Evolutionary conservation across 2,329 filamentous ascomycete species (phyloP), one percentile per base, ranked within the genome.

Genomic region (Arthrobotrys iridis): DNA sequence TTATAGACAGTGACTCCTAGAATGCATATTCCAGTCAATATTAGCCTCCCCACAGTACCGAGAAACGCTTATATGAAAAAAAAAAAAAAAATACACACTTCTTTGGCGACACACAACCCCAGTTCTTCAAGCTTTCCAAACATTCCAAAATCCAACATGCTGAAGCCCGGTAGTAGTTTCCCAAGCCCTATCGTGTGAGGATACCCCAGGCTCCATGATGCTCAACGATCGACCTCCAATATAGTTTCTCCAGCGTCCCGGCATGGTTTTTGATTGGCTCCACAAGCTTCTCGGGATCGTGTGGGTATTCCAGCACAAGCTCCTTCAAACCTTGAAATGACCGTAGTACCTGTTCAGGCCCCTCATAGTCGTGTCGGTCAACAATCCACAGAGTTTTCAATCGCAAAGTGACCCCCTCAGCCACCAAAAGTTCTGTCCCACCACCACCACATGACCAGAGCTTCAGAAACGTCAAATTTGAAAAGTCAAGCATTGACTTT

Each of bases 291-390:
- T 10, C 11, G 6, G 57, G 35, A 20, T 60, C 22, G 15, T 60
- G 57, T 4, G 37, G 57, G 22, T 22, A 60, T 13, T 60, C 57
- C 5, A 60, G 18, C 15, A 60, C 37, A 20, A 60, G 57, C 11
- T 60, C 35, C 33, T 26, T 24, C 18, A 60, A 18, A 8, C 57
- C 57, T 40, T 5, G 7, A 24, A 60, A 60, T 13, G 57, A 60
- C 3, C 43, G 37, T 24, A 60, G 30, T n/a, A 60, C 3, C 35
- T 26, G 20, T 5, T 45, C 30, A 24, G 45, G 35, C 28, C 18
- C 20, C 2, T 35, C 5, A 2, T 15, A 11, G 2, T 43, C 57
- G 3, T 15, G 2, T 22, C 15, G 24, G 4, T 60, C 57, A 3
- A 43, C 18, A 26, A 60, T 26, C 35, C 18, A 30, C 4, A 60